phyloP scores from a whole-genome alignment of 2,329 filamentous ascomycete genomes.

The Botrytis hyacinthi region DNA sequence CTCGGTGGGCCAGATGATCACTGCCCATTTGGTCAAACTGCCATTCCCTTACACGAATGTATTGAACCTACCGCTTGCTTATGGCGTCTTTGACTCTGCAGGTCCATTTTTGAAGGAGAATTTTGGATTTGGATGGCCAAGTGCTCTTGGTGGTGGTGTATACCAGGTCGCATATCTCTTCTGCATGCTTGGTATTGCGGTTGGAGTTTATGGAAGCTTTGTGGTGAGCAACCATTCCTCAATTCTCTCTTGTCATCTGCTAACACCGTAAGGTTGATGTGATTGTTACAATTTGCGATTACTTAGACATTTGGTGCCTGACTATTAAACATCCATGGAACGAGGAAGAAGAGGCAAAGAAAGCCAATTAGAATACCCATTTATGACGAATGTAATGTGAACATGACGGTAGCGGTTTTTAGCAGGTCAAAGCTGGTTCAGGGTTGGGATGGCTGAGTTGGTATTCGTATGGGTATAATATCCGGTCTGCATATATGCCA shows the following conservation, averaged over 20 bases:
- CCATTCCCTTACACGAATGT: conserved; percentile 91
- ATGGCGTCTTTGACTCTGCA: conserved; percentile 75
- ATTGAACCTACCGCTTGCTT: conserved; percentile 71
- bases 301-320: conserved; percentile 96
- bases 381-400: conserved; percentile 7
- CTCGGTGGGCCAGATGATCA: conserved; percentile 93
- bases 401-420: neutral
- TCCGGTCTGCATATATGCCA: neutral
- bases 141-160: conserved; percentile 68
- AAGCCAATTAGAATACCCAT: conserved; percentile 25
- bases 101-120: conserved; percentile 65
- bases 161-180: conserved; percentile 94
- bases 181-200: conserved; percentile 74
- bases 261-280: conserved; percentile 65
- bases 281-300: conserved; percentile 96
- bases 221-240: conserved; percentile 52
- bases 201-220: conserved; percentile 96
- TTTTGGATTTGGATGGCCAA: conserved; percentile 66
- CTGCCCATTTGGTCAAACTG: conserved; percentile 84
- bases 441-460: neutral
- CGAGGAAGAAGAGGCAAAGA: conserved; percentile 40
- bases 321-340: conserved; percentile 83
- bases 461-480: neutral
- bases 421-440: neutral
- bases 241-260: conserved; percentile 9